Evolutionary conservation across 768 basidiomycete genomes (phyloP).

Genomic region (Lepiota venenata): DNA sequence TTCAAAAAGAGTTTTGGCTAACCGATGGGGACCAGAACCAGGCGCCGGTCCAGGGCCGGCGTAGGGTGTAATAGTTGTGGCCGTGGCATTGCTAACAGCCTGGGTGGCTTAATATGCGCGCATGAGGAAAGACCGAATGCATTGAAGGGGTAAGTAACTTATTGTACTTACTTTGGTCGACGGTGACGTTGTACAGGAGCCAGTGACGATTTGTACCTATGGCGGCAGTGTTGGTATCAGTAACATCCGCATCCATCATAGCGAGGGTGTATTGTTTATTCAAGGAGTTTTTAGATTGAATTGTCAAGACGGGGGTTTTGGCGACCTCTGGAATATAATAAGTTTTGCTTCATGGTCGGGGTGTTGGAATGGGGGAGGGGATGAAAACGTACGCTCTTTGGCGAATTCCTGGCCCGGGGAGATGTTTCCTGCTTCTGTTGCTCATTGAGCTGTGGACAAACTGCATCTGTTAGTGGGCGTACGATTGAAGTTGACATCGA

Average conservation of each 20-base stretch:
- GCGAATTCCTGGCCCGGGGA: constrained; percentile 57
- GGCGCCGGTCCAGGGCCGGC: constrained; percentile 67
- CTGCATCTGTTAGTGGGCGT: background rate
- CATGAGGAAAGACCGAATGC: background rate
- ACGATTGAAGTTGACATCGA: constrained; percentile 47
- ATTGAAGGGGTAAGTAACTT: background rate
- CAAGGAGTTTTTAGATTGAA: constrained; percentile 48
- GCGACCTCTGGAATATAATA: constrained; percentile 45
- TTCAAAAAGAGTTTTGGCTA: constrained; percentile 1
- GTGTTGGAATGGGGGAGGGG: background rate
- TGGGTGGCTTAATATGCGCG: constrained; percentile 22
- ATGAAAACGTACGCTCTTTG: constrained; percentile 52
- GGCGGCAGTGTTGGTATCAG: constrained; percentile 53
- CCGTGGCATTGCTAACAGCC: constrained; percentile 40
- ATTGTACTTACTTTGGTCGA: constrained; percentile 32
- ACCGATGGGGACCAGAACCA: constrained; percentile 77
- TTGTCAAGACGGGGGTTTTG: constrained; percentile 47
- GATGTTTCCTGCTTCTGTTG: constrained; percentile 41
- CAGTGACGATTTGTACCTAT: constrained; percentile 73
- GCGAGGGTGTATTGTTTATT: constrained; percentile 58
- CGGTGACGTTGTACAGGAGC: constrained; percentile 66
- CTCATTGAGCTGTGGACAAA: constrained; percentile 4
- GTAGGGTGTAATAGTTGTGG: constrained; percentile 56
- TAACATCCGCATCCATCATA: constrained; percentile 74
- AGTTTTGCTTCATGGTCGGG: background rate